Percentiles rank a stretch among this genome's conserved stretches.
phyloP scores from a whole-genome alignment of 176 grass and related monocot species.

The Eragrostis curvula region DNA sequence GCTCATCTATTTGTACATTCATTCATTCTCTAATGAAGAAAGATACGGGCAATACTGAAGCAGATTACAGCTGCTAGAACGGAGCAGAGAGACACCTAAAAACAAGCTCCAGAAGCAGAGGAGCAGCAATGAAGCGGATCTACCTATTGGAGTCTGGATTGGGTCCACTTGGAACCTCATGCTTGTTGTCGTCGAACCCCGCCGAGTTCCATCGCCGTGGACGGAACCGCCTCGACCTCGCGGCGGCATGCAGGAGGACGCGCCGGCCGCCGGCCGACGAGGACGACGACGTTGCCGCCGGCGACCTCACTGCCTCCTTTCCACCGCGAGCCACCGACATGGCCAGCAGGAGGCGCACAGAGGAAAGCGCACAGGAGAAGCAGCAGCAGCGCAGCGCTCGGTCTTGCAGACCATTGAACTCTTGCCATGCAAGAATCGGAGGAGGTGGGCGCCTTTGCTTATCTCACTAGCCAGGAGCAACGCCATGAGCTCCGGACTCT shows the following conservation, averaged over 20 bases:
- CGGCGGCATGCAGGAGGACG: conserved; percentile 15
- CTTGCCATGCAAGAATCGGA: conserved; percentile 60
- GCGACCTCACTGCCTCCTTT: background rate
- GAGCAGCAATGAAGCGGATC: background rate
- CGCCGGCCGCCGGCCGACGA: background rate
- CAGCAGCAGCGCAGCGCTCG: conserved; percentile 8
- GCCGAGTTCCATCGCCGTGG: conserved; percentile 47
- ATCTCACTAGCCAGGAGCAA: conserved; percentile 7
- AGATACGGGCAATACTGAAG: background rate
- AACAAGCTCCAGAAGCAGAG: background rate
- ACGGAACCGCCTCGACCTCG: conserved; percentile 42
- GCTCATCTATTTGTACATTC: conserved; percentile 51
- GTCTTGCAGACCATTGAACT: conserved; percentile 37
- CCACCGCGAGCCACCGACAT: conserved; percentile 27
- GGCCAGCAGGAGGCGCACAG: conserved; percentile 41
- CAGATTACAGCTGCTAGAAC: background rate
- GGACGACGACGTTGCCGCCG: background rate
- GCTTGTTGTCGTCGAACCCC: conserved; percentile 52
- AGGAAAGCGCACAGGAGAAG: conserved; percentile 35
- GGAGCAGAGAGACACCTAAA: background rate
- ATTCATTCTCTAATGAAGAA: conserved; percentile 22
- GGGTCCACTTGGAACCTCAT: conserved; percentile 76
- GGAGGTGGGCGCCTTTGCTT: background rate
- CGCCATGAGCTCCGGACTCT: conserved; percentile 19
- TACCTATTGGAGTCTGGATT: conserved; percentile 80